Base-by-base conservation (phyloP, 2,329 filamentous ascomycete species). In the Cordyceps fumosorosea region DNA sequence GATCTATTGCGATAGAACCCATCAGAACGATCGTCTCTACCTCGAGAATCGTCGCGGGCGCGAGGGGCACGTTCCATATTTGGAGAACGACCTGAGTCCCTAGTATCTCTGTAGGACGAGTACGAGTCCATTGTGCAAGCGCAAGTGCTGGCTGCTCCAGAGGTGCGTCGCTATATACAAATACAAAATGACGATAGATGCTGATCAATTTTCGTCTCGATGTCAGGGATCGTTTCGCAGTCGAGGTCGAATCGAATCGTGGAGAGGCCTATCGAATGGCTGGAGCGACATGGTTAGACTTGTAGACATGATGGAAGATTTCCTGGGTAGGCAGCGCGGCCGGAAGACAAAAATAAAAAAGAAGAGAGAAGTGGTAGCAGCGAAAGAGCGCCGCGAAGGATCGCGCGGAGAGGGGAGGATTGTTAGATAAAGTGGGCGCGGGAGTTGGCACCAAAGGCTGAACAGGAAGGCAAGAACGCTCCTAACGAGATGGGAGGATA, bases 1-100 rank as follows among this genome's bases (percentile, higher is more conserved):
- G 88, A 90, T 72, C 88, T 83, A 64, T 82, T 83, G 63, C 87
- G 82, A 67, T 88, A 87, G 65, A 86, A 87, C 48, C 77, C 80
- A 69, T 89, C 85, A 55, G 78, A 77, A 64, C 82, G 77, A 34
- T 84, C 81, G 7, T 83, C 80, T 67, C 82, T 81, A 40, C 66
- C 70, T 66, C 82, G 76, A 26, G 74, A 74, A 22, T 85, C 84
- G 59, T 85, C 83, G 56, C 82, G 81, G 48, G 69, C 75, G 81
- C 82, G 84, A 48, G 72, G 76, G 62, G 72, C 76, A 62, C 83
- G 45, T 20, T 64, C 80, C 59, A 84, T 81, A 53, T 71, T 73
- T 2, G 84, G 82, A 32, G 83, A 85, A 45, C 83, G 80, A 40
- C 73, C 56, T 20, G 56, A 50, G 16, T 57, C 80, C 26, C 57